These are phyloP conservation scores for Leishmania braziliensis DNA, from an alignment of 208 protist genomes.

Conservation along the genomic window DNA sequence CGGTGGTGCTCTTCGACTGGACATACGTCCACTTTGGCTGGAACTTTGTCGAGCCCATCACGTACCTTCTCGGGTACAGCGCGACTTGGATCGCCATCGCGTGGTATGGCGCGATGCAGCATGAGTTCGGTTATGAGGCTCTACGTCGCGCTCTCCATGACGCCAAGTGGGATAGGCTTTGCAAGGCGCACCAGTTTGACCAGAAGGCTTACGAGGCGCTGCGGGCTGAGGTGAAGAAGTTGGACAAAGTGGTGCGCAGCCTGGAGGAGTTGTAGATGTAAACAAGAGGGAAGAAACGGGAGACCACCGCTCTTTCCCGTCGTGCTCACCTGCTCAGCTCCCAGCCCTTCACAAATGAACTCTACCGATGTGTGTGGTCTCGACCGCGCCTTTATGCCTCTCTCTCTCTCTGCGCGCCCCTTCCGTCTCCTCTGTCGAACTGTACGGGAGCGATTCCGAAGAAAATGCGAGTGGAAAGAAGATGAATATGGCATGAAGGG, in stretches of 20 bases:
- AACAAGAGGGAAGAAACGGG: not conserved
- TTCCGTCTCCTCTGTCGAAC: not conserved
- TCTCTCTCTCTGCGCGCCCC: not conserved
- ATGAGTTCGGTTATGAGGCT: constrained; percentile 54
- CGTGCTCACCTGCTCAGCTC: not conserved
- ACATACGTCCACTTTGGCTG: constrained; percentile 87
- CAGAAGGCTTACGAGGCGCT: constrained; percentile 34
- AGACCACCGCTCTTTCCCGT: not conserved
- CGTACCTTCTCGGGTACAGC: constrained; percentile 79
- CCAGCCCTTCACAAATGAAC: not conserved
- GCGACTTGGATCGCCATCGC: constrained; percentile 71
- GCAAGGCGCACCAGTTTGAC: constrained; percentile 36
- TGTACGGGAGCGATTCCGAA: not conserved
- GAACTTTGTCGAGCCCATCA: constrained; percentile 91
- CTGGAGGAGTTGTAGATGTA: constrained; percentile 20
- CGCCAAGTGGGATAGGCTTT: constrained; percentile 27
- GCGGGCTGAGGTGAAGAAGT: constrained; percentile 40
- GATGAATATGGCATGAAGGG: not conserved
- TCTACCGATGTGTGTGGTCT: not conserved
- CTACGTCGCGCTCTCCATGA: constrained; percentile 35
- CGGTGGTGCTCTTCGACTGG: constrained; percentile 71
- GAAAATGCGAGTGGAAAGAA: not conserved
- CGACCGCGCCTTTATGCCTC: not conserved
- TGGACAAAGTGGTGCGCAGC: constrained; percentile 42
- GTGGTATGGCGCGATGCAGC: constrained; percentile 62